Base-by-base conservation (phyloP, 2,329 filamentous ascomycete species). In the Nigrospora osmanthi region DNA sequence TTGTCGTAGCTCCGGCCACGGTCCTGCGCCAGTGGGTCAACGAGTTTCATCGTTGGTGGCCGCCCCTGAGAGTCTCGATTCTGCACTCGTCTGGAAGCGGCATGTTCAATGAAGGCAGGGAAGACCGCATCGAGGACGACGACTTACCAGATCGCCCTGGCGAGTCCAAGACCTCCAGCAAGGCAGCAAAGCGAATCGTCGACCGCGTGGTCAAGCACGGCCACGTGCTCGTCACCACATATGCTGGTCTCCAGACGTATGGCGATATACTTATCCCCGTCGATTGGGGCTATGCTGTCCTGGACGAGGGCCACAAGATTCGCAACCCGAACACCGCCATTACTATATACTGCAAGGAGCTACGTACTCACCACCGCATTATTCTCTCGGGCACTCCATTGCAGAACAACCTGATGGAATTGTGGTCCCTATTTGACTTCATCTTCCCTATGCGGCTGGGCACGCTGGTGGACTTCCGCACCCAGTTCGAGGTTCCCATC, bases 1-100 rank as follows among this genome's bases (percentile, higher is more conserved):
- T 98, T 48, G 79, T 98, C 9, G 89, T 98, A 4, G 90, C 89
- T 42, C 93, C 93, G 2, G 91, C 91, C 4, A 98, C 93, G 0
- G 85, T 98, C 19, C 83, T 98, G 69, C 86, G 89, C 49, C 93
- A 98, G 62, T 98, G 93, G 93, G 93, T 96, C 12, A 95, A 94
- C 52, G 93, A 98, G 59, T 97, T 98, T 55, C 94, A 98, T 65
- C 82, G 85, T 12, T 98, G 94, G 94, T 98, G 94, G 94, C 93
- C 93, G n/a, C 85, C 93, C n/a, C 72, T 98, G 31, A 80, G 94
- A 36, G 93, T 98, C 6, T 95, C 90, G 0, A 97, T 98, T 49
- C 64, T 98, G 40, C 93, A 98, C 61, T 89, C 89, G 1, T 96
- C 93, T 5, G 93, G 93, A 3, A 97, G 89, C 61, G 94, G 93